Conservation (phyloP, 169 alveolate genomes). For the Condylostoma magnum region DNA sequence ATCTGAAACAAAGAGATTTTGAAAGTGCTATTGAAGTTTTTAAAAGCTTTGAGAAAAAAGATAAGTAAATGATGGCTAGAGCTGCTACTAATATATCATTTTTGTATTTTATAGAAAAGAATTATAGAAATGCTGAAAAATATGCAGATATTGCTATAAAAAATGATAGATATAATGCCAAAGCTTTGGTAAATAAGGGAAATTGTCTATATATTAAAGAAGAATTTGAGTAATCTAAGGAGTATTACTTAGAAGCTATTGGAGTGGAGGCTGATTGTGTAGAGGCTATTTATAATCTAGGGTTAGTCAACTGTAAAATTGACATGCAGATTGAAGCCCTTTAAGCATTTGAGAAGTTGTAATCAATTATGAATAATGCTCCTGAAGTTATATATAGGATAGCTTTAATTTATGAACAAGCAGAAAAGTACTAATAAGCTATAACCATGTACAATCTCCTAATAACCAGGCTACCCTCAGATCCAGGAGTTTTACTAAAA, state of each 20-base stretch:
- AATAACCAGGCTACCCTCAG: slow-evolving; percentile 85
- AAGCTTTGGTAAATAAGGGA: slow-evolving; percentile 92
- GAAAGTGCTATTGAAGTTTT: slow-evolving; percentile 84
- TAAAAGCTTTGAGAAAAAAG: slow-evolving; percentile 88
- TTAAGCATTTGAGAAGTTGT: slow-evolving; percentile 89
- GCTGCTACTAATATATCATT: slow-evolving; percentile 90
- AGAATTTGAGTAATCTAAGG: slow-evolving; percentile 85
- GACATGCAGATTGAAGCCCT: slow-evolving; percentile 68
- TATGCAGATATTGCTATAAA: slow-evolving; percentile 91
- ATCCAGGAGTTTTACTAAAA: slow-evolving; percentile 72
- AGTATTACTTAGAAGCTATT: slow-evolving; percentile 89
- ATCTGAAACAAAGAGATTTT: slow-evolving; percentile 74
- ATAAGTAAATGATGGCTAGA: slow-evolving; percentile 84
- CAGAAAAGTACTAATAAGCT: slow-evolving; percentile 87
- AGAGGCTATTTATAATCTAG: slow-evolving; percentile 92
- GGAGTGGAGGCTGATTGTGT: slow-evolving; percentile 93
- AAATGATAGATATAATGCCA: slow-evolving; percentile 85
- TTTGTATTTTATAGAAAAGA: slow-evolving; percentile 89
- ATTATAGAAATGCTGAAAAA: slow-evolving; percentile 84
- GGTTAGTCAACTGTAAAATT: slow-evolving; percentile 78
- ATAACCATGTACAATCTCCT: slow-evolving; percentile 85
- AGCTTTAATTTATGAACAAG: slow-evolving; percentile 86
- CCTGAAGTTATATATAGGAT: slow-evolving; percentile 88
- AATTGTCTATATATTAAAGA: slow-evolving; percentile 85
- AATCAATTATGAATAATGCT: slow-evolving; percentile 82